Percentiles rank a stretch among this genome's conserved stretches.
Conservation (phyloP, 2,329 filamentous ascomycete species). For the Colletotrichum kahawae region DNA sequence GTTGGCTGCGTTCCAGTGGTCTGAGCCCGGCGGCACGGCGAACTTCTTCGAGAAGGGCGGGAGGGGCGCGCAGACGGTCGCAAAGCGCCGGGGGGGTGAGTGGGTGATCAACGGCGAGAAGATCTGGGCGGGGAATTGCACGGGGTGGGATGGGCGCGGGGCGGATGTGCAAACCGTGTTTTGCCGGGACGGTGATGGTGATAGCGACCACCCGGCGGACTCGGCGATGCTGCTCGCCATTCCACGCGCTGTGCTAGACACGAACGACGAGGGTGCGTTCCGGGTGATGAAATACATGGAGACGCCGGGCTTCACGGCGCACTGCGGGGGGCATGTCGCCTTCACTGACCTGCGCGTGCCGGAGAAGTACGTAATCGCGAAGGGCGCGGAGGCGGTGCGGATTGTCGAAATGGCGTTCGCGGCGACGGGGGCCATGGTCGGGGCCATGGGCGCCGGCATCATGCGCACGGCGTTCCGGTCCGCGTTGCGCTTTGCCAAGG, state of each 20-base stretch:
- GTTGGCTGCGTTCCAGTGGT: conserved; percentile 58
- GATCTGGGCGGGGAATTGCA: conserved; percentile 60
- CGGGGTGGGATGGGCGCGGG: conserved; percentile 57
- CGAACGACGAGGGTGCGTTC: conserved; percentile 48
- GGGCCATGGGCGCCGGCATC: conserved; percentile 58
- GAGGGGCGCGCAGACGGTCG: conserved; percentile 53
- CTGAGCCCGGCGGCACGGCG: conserved; percentile 55
- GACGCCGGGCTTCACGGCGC: conserved; percentile 49
- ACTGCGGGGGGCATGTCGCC: conserved; percentile 53
- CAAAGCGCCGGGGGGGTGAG: conserved; percentile 44
- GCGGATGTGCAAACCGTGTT: conserved; percentile 58
- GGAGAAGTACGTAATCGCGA: conserved; percentile 47
- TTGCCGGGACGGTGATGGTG: conserved; percentile 43
- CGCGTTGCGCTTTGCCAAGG: conserved; percentile 53
- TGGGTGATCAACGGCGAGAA: conserved; percentile 61
- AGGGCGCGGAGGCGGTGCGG: conserved; percentile 42
- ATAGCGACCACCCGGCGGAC: conserved; percentile 26
- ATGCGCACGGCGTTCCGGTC: conserved; percentile 59
- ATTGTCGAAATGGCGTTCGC: conserved; percentile 52
- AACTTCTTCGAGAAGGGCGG: conserved; percentile 57
- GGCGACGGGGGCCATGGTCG: conserved; percentile 51
- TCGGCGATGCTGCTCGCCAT: conserved; percentile 54
- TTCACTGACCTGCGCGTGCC: conserved; percentile 55
- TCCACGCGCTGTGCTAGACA: conserved; percentile 49
- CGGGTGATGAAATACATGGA: conserved; percentile 49